Evolutionary conservation across 2,329 filamentous ascomycete species (phyloP), one percentile per base, ranked within the genome.

Genomic region (Monosporascus sp.): DNA sequence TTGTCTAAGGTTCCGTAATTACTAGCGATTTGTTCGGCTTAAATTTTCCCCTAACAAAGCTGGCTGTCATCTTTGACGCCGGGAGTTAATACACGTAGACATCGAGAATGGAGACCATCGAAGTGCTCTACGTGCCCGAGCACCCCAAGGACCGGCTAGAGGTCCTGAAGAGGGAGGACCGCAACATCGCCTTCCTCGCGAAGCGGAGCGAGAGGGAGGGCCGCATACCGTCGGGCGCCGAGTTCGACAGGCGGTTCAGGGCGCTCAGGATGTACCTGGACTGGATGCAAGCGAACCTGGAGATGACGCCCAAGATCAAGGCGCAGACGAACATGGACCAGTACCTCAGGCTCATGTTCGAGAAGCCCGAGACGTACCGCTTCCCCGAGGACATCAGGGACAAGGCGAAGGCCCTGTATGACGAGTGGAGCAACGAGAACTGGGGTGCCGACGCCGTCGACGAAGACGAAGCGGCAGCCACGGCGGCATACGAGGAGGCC

Each of bases 361-460:
- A 62, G 15, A 46, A 52, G n/a, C 51, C 55, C 4, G 22, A 7
- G 0, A 50, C 51, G 7, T 31, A 31, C 28, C 48, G 54, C 8
- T 59, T 62, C n/a, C 63, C 61, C 1, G 52, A 51, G 0, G 55
- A 62, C 3, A 52, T 64, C 26, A 55, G 46, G 8, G 37, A 53
- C 1, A 51, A 51, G 15, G 62, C 62, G 2, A 8, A 37, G 38
- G 40, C 7, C 2, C 31, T 66, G 7, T 43, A 54, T 8, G n/a
- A 49, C 18, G 60, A 58, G 24, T 66, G 60, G 56, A 35, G 53
- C 7, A 51, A 45, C 2, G 60, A 66, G 26, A 61, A 62, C 28
- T 67, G 63, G 63, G 64, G 62, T 24, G 53, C 51, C n/a, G 55
- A 60, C 6, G 28, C 41, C 3, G 58, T 62, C 26, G 11, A 38